phyloP scores from a whole-genome alignment of 2,329 filamentous ascomycete species.

The Beauveria pseudobassiana region DNA sequence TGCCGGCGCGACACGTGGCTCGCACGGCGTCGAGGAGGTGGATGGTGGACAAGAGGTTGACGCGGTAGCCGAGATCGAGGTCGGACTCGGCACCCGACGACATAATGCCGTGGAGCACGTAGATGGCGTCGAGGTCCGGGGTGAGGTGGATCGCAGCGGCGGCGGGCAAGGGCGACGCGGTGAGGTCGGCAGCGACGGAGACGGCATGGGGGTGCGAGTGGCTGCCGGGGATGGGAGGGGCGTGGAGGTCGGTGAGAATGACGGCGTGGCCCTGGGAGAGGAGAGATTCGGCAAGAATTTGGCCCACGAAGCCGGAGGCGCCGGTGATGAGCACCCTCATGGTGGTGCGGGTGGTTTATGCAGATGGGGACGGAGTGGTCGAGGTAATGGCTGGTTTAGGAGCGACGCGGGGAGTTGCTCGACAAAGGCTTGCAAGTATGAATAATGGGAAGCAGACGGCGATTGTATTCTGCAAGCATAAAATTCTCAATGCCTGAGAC shows the following conservation, averaged over 20 bases:
- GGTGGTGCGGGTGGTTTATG: not conserved
- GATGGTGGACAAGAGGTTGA: constrained; percentile 50
- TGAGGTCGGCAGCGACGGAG: constrained; percentile 13
- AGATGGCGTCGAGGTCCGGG: constrained; percentile 37
- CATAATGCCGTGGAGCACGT: constrained; percentile 58
- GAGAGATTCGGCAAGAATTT: constrained; percentile 47
- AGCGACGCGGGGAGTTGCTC: too few species aligned
- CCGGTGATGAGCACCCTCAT: constrained; percentile 49
- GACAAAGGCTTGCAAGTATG: not conserved
- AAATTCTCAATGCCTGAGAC: too few species aligned
- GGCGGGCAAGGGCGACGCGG: not conserved
- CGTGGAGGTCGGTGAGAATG: constrained; percentile 47
- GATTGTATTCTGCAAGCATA: too few species aligned
- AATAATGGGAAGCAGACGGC: too few species aligned
- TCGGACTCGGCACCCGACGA: constrained; percentile 52
- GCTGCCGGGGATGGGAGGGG: constrained; percentile 36
- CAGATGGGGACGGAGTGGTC: too few species aligned
- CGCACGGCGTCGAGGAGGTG: constrained; percentile 44
- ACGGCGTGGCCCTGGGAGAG: constrained; percentile 36
- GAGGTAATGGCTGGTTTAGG: too few species aligned
- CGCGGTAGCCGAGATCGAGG: constrained; percentile 43
- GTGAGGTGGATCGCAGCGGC: not conserved
- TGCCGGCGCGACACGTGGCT: constrained; percentile 30
- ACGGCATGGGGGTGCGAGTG: constrained; percentile 17
- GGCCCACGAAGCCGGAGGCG: constrained; percentile 54